Base-by-base conservation (phyloP, 768 basidiomycete genomes). In the Candolleomyces efflorescens region DNA sequence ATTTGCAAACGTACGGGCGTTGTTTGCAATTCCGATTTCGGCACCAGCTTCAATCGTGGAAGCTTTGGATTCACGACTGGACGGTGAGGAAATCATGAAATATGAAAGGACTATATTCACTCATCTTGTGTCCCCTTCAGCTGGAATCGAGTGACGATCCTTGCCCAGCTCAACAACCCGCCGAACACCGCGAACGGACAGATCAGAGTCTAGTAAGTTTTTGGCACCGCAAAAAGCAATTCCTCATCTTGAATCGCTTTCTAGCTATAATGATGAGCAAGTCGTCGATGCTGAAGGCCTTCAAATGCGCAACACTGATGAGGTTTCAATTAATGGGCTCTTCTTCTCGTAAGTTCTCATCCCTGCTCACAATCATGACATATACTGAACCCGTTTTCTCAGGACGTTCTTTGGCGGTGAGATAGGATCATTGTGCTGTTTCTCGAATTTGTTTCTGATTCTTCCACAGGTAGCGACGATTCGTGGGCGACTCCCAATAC, bases 331-430 rank as follows among this genome's bases (percentile, higher is more conserved):
- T 9, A 85, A 84, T 36, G 91, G 92, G 7, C 69, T 93, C 49
- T 92, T 82, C 72, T 89, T 94, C 70, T 92, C 91, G 84, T 88
- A 57, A 69, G 85, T 70, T 5, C 27, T 36, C 57, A 6, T 55
- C 24, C 45, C 15, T 45, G 23, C n/a, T 50, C 20, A 45, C 51
- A 20, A 37, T 53, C 2, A 38, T 36, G 38, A 13, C 36, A 56
- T 53, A 60, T 20, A 55, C 46, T 26, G 43, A 27, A 55, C 11
- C 27, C n/a, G n/a, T 24, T 13, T 49, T 5, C 48, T 9, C 59
- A 89, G 88, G 36, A 91, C 89, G 20, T 92, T 93, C 75, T 93
- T 92, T 66, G 91, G 90, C 71, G 92, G 89, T 75, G 78, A 32
- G 32, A 7, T 5, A 32, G 6, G 32, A 32, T 32, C 11, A 32